These are phyloP conservation scores for Sabuloglossum arenarium DNA, from an alignment of 495 filamentous ascomycete species.

Conservation along the genomic window DNA sequence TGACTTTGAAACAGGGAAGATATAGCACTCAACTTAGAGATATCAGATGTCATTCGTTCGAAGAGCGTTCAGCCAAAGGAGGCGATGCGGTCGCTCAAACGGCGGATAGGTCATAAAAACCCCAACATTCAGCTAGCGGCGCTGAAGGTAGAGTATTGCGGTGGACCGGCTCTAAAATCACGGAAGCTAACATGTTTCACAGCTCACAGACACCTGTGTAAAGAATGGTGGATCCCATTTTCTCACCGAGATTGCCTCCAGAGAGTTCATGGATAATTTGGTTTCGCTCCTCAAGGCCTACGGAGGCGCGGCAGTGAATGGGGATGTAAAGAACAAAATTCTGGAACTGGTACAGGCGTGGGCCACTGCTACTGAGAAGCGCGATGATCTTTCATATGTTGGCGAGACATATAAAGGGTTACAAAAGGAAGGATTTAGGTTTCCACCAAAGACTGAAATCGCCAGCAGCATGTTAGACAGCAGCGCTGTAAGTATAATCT, in stretches of 20 bases:
- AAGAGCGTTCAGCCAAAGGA: constrained; percentile 94
- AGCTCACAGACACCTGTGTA: constrained; percentile 93
- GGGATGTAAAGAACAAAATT: constrained; percentile 73
- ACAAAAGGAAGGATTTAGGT: constrained; percentile 67
- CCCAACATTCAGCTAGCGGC: constrained; percentile 89
- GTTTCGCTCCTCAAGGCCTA: constrained; percentile 69
- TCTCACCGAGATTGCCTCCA: constrained; percentile 77
- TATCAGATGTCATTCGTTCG: constrained; percentile 87
- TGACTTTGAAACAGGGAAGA: constrained; percentile 47
- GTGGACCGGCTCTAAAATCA: not conserved
- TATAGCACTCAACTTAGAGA: constrained; percentile 89
- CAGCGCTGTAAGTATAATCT: constrained; percentile 50
- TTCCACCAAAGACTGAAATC: constrained; percentile 72
- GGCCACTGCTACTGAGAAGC: constrained; percentile 76
- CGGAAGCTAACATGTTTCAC: constrained; percentile 5
- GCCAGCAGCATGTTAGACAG: constrained; percentile 92
- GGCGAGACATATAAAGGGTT: constrained; percentile 66
- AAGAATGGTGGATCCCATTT: constrained; percentile 98
- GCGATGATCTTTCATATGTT: constrained; percentile 65
- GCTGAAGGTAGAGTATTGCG: constrained; percentile 42
- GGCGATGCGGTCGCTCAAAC: constrained; percentile 88
- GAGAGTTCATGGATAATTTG: constrained; percentile 96
- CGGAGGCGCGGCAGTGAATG: constrained; percentile 54
- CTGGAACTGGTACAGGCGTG: constrained; percentile 84
- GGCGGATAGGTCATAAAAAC: constrained; percentile 85